Percentiles rank a stretch among this genome's conserved stretches.
Evolutionary conservation across 2,329 filamentous ascomycete genomes (phyloP).

Genomic region (Ceratocystis eucalypticola): DNA sequence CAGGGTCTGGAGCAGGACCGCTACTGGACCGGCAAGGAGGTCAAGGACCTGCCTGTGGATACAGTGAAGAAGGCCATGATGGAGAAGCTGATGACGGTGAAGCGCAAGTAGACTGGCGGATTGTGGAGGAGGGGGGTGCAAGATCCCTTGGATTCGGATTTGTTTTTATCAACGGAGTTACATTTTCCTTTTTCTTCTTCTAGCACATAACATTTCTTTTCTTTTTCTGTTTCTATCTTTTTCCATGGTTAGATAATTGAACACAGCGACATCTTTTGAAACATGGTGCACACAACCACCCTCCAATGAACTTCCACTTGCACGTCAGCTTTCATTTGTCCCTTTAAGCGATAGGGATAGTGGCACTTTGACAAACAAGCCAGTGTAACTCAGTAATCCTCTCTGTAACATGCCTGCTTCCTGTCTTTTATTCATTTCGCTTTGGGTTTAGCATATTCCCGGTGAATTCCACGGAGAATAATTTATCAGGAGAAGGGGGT

Average conservation of each 20-base stretch:
- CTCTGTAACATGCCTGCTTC: not conserved
- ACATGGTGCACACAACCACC: not conserved
- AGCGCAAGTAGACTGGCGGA: not conserved
- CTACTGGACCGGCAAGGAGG: slow-evolving; percentile 50
- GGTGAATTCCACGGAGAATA: not conserved
- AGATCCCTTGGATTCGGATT: not conserved
- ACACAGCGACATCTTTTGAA: slow-evolving; percentile 1
- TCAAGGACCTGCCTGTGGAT: slow-evolving; percentile 45
- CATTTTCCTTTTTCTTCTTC: not conserved
- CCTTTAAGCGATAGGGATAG: not conserved
- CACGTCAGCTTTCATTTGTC: not conserved
- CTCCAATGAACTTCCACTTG: not conserved
- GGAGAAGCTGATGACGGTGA: slow-evolving; percentile 13
- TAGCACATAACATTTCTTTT: not conserved
- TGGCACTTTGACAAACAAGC: not conserved
- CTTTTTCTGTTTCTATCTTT: not conserved
- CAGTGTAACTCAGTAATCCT: not conserved
- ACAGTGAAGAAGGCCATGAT: slow-evolving; percentile 39
- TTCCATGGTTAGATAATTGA: not conserved
- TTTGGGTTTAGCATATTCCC: not conserved
- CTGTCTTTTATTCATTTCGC: not conserved
- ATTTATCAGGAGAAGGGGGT: not conserved
- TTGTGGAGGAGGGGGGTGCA: not conserved
- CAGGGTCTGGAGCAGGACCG: slow-evolving; percentile 58
- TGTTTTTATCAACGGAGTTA: not conserved